A percentile compares a stretch with the other conserved stretches of the same genome.
phyloP scores from a whole-genome alignment of 345 rosid genomes.

The Moricandia arvensis region DNA sequence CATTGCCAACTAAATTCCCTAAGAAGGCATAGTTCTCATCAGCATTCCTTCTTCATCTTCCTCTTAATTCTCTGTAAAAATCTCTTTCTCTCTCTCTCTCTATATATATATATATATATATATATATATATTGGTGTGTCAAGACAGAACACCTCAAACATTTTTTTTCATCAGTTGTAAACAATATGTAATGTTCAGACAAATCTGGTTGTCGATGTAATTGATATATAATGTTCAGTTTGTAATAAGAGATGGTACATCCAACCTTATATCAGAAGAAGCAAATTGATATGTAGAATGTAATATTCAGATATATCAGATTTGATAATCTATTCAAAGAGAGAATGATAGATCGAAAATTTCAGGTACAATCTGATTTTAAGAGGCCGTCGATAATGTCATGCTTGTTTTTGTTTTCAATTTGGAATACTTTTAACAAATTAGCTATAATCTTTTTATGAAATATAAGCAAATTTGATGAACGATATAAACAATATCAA shows the following conservation, averaged over 20 bases:
- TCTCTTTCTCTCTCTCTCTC: conserved; percentile 12
- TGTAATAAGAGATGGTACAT: neutral
- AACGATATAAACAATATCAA: neutral
- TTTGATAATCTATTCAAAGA: neutral
- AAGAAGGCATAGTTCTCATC: conserved; percentile 49
- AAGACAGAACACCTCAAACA: conserved; percentile 14
- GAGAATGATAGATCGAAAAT: neutral
- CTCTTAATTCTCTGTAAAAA: neutral
- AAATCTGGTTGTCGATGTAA: neutral
- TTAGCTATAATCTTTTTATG: neutral
- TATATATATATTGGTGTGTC: conserved; percentile 12
- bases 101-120: too few relatives aligned
- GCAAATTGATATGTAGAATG: neutral
- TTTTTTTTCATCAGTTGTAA: conserved; percentile 1
- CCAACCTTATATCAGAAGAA: neutral
- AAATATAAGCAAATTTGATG: neutral
- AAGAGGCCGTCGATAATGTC: neutral
- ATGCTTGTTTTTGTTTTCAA: neutral
- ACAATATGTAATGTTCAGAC: neutral
- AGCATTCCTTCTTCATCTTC: neutral
- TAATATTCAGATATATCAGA: too few relatives aligned
- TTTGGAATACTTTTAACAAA: neutral
- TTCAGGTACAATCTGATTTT: neutral
- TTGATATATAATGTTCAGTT: neutral
- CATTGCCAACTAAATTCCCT: conserved; percentile 66